Percentiles rank a stretch among this genome's conserved stretches.
Evolutionary conservation across 352 stramenopile species (phyloP).

Genomic region (Phytophthora sp.): DNA sequence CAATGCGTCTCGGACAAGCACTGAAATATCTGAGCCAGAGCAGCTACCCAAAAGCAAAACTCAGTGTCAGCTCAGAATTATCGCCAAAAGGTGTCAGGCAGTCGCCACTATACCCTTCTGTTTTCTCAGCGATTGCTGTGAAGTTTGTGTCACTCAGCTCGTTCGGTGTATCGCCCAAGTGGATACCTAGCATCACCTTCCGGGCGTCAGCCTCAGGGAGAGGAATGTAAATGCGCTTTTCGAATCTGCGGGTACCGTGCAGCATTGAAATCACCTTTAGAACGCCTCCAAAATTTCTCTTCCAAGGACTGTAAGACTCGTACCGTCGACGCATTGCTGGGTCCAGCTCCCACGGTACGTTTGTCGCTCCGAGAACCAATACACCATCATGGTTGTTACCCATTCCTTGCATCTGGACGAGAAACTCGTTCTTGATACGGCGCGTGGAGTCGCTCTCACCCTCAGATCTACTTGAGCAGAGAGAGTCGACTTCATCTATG

Average conservation of each 20-base stretch:
- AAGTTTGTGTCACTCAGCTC: conserved; percentile 95
- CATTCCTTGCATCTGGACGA: conserved; percentile 98
- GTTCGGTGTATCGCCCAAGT: conserved; percentile 97
- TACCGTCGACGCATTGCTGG: conserved; percentile 95
- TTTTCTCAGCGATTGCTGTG: conserved; percentile 91
- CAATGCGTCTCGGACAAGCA: conserved; percentile 96
- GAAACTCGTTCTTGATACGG: conserved; percentile 98
- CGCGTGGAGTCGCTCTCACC: conserved; percentile 96
- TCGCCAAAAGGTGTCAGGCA: not conserved
- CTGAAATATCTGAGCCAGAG: conserved; percentile 97
- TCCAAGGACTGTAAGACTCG: conserved; percentile 1
- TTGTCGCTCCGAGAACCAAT: conserved; percentile 97
- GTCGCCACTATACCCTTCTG: conserved; percentile 85
- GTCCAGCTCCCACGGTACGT: conserved; percentile 98
- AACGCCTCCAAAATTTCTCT: no score
- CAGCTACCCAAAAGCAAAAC: conserved; percentile 47
- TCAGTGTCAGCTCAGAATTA: conserved; percentile 1
- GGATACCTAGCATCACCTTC: conserved; percentile 96
- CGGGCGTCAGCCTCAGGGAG: conserved; percentile 93
- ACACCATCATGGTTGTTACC: conserved; percentile 91
- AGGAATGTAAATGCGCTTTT: conserved; percentile 99
- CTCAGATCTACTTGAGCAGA: conserved; percentile 93
- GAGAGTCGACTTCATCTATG: conserved; percentile 98
- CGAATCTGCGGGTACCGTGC: conserved; percentile 84
- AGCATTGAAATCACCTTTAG: no score